Base-by-base conservation (phyloP, 164 flowering plant species). In the Tetrastigma voinierianum region DNA sequence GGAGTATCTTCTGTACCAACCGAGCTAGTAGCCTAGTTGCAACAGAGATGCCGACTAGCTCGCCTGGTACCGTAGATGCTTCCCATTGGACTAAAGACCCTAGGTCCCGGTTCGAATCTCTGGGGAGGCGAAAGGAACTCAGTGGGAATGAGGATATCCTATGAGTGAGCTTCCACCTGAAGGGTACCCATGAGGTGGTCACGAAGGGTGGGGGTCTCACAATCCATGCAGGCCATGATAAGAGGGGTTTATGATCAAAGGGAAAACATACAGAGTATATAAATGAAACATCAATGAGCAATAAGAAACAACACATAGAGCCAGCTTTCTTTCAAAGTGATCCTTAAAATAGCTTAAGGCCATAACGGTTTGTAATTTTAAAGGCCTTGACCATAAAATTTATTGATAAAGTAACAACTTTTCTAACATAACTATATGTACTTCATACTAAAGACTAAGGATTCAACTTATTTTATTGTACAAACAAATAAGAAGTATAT, bases 351-450 rank as follows among this genome's bases (percentile, higher is more conserved):
- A 57, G 57, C 48, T 9, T 48, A 17, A 44, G 18, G 44, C 71
- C 64, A 51, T 57, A 62, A 49, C 19, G 51, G 44, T 51, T 48
- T 45, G 23, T 19, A 20, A 20, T 48, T 62, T 19, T 62, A 23
- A 25, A 48, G 45, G 23, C 10, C 62, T 20, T 66, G 52, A 56
- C 46, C 18, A 46, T 18, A 69, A 45, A 57, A 72, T 45, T 24
- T 60, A 64, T 25, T 10, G 20, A 14, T 68, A 65, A 69, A 65
- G 16, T 20, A 65, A 65, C 53, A 23, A 16, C 46, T 40, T 11
- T 7, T 2, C 19, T 10, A 55, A 67, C 60, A 62, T 45, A 68
- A 19, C 74, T 61, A 70, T 46, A 56, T 74, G 74, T 57, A 67
- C 61, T 46, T 51, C 52, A 61, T 54, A 18, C 68, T 44, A 56